Evolutionary conservation across 2,329 filamentous ascomycete genomes (phyloP), one percentile per base, ranked within the genome.

Genomic region (Plectosphaerella sp.): DNA sequence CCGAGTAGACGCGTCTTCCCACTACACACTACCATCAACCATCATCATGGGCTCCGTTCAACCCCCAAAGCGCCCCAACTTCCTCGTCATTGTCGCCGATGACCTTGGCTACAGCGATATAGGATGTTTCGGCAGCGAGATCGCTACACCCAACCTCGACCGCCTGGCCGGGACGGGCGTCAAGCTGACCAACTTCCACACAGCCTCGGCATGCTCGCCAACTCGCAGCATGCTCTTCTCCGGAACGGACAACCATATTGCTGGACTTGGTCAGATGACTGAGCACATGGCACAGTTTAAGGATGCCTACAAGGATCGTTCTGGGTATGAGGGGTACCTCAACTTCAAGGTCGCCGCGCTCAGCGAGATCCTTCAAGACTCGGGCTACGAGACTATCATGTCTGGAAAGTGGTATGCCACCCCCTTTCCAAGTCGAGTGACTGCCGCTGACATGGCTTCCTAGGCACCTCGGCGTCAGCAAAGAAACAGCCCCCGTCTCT

Each of bases 201-300:
- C 79, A 1, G 80, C 80, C 1, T 76, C 80, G 16, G 79, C 80
- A 52, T 84, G 79, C 62, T 82, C 79, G 50, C 81, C 80, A 5
- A 80, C 77, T 4, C 65, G 80, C 41, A 73, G 77, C 43, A 83
- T 84, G 81, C 72, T 84, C 53, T 76, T 83, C 69, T 80, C 78
- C 0, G 80, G 80, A 8, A 83, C 79, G 1, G 78, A 83, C 54
- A 74, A 82, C 57, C 78, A 78, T 53, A 77, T 78, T 48, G 73
- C 73, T 5, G 73, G 80, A 1, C 66, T 83, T 1, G 80, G 80
- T 3, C 79, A 79, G 54, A 66, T 83, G 58, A 74, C 76, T 46
- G 78, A 82, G 65, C 59, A 59, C 36, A 55, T 55, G 53, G 18
- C n/a, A 8, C 18, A 14, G 24, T 25, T 16, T 49, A 35, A 10